phyloP scores from a whole-genome alignment of 2,329 filamentous ascomycete genomes.

The Lachnellula occidentalis region DNA sequence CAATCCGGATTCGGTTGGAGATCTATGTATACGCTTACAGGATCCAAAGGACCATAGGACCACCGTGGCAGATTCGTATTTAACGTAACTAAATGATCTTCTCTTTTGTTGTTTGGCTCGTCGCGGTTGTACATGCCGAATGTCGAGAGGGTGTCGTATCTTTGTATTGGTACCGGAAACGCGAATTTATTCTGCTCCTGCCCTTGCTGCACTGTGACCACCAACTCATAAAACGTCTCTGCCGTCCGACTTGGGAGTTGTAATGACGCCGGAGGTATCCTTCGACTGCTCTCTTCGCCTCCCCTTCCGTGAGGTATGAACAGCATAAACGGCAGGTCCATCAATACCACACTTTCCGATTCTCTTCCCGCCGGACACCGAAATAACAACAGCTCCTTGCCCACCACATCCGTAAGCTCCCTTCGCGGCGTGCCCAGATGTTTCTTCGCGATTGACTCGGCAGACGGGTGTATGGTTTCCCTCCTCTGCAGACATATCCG shows the following conservation, averaged over 20 bases:
- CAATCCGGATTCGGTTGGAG: constrained; percentile 88
- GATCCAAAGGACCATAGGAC: constrained; percentile 94
- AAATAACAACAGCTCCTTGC: constrained; percentile 91
- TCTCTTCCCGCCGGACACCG: constrained; percentile 79
- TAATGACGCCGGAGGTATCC: constrained; percentile 87
- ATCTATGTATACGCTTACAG: constrained; percentile 94
- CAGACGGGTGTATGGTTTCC: constrained; percentile 94
- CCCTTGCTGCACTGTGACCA: constrained; percentile 92
- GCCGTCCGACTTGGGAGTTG: constrained; percentile 89
- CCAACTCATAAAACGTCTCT: constrained; percentile 94
- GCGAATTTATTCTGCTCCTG: constrained; percentile 84
- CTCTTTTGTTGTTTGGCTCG: constrained; percentile 77
- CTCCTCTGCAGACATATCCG: constrained; percentile 89
- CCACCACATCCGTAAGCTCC: constrained; percentile 87
- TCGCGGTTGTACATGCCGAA: constrained; percentile 99
- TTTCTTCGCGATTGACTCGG: constrained; percentile 89
- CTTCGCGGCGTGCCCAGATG: constrained; percentile 85
- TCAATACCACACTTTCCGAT: constrained; percentile 81
- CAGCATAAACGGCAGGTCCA: constrained; percentile 95
- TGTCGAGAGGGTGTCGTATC: constrained; percentile 94
- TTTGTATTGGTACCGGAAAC: constrained; percentile 83
- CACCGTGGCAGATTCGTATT: constrained; percentile 89
- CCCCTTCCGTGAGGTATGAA: constrained; percentile 94
- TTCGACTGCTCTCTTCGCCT: constrained; percentile 80
- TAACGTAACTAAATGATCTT: constrained; percentile 86